Evolutionary conservation across 73 alveolate genomes (phyloP).

Genomic region (Tetrahymena elliotti): DNA sequence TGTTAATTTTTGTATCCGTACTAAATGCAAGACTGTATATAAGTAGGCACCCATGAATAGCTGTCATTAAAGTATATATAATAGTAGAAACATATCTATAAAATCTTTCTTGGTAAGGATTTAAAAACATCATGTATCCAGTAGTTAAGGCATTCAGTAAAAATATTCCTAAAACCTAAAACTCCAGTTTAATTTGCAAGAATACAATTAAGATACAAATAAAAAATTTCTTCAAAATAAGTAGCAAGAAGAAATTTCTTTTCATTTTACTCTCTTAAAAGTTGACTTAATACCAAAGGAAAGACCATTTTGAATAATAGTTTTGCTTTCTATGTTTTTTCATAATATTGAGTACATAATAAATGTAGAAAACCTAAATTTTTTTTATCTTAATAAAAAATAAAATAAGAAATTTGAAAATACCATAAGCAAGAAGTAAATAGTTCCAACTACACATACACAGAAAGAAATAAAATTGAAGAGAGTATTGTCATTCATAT

Average conservation of each 20-base stretch:
- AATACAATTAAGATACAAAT: neutral
- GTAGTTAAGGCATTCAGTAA: neutral
- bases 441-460: neutral
- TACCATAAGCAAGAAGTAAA: neutral
- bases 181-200: neutral
- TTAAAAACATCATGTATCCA: neutral
- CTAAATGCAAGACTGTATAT: neutral
- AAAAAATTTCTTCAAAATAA: neutral
- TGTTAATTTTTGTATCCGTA: neutral
- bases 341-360: neutral
- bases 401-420: neutral
- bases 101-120: neutral
- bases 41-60: neutral
- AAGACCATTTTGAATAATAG: neutral
- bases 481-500: neutral
- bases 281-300: neutral
- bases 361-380: neutral
- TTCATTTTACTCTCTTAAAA: neutral
- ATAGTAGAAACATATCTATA: neutral
- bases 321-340: neutral
- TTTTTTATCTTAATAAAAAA: neutral
- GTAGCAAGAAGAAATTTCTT: neutral
- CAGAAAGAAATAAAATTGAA: neutral
- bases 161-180: neutral
- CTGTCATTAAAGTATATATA: neutral